Evolutionary conservation across 2,329 filamentous ascomycete species (phyloP).

Genomic region (Simplicillium aogashimaense): DNA sequence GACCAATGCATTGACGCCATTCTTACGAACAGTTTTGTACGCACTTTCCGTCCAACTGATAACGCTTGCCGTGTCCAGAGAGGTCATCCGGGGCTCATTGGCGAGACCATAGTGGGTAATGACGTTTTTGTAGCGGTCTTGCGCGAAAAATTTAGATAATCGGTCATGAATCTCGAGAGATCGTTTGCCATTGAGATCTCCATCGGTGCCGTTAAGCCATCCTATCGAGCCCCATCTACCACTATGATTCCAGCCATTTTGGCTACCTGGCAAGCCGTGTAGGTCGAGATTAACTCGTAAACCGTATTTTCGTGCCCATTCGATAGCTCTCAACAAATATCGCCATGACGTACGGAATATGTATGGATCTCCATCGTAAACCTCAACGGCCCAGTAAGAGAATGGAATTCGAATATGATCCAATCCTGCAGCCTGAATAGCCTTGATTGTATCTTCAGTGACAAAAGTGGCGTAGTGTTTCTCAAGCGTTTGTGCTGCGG

Average conservation of each 20-base stretch:
- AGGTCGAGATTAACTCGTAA: constrained; percentile 88
- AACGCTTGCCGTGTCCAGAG: constrained; percentile 55
- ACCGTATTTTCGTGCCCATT: constrained; percentile 88
- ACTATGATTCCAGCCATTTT: constrained; percentile 98
- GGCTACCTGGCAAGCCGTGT: constrained; percentile 83
- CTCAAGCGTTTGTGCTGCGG: constrained; percentile 63
- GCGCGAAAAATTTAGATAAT: constrained; percentile 84
- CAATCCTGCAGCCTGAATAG: constrained; percentile 78
- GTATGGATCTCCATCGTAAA: constrained; percentile 80
- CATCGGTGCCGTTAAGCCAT: constrained; percentile 89
- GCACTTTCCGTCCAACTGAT: constrained; percentile 71
- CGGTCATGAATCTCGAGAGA: constrained; percentile 81
- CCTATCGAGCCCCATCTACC: constrained; percentile 70
- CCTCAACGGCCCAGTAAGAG: constrained; percentile 87
- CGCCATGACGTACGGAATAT: constrained; percentile 81
- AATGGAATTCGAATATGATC: constrained; percentile 96
- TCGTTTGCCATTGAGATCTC: constrained; percentile 65
- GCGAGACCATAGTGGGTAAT: constrained; percentile 87
- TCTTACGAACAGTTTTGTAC: constrained; percentile 61
- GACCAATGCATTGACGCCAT: constrained; percentile 63
- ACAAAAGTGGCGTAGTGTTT: constrained; percentile 87
- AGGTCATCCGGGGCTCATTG: constrained; percentile 88
- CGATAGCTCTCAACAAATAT: constrained; percentile 84
- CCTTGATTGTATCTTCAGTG: constrained; percentile 70
- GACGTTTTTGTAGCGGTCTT: constrained; percentile 85